Percentiles rank a stretch among this genome's conserved stretches.
phyloP scores from a whole-genome alignment of 2,329 filamentous ascomycete genomes.

The Aspergillus hiratsukae region DNA sequence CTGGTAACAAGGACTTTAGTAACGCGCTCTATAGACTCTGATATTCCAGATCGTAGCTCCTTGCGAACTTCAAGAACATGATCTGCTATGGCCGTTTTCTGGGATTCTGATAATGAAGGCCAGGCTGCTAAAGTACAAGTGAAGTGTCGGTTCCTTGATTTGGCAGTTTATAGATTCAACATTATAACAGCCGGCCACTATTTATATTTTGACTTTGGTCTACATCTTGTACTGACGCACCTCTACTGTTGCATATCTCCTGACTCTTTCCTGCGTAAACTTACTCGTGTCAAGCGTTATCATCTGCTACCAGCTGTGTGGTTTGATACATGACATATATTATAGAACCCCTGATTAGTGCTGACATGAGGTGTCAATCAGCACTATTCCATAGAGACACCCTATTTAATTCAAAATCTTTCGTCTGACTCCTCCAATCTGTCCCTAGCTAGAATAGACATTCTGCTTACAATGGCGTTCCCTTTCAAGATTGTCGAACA shows the following conservation, averaged over 20 bases:
- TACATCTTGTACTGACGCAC: no score
- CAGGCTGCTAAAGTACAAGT: constrained; percentile 12
- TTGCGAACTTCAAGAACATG: constrained; percentile 13
- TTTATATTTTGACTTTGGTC: no score
- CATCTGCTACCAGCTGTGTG: no score
- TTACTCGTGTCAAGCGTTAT: background rate
- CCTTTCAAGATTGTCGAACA: constrained; percentile 46
- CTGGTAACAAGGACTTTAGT: constrained; percentile 12
- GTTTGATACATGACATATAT: no score
- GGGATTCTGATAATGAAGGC: constrained; percentile 10
- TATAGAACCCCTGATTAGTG: background rate
- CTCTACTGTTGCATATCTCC: no score
- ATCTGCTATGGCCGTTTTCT: constrained; percentile 14
- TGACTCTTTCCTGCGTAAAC: no score
- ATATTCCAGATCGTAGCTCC: constrained; percentile 9
- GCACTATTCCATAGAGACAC: background rate
- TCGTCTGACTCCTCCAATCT: background rate
- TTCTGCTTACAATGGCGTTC: background rate
- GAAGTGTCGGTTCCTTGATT: no score
- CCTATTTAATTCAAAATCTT: background rate
- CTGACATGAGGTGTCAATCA: background rate
- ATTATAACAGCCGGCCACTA: no score
- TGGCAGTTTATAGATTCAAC: no score
- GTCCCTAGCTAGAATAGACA: background rate
- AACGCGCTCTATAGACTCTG: constrained; percentile 11